Evolutionary conservation across 164 flowering plant species (phyloP).

Genomic region (Cinnamomum chago): DNA sequence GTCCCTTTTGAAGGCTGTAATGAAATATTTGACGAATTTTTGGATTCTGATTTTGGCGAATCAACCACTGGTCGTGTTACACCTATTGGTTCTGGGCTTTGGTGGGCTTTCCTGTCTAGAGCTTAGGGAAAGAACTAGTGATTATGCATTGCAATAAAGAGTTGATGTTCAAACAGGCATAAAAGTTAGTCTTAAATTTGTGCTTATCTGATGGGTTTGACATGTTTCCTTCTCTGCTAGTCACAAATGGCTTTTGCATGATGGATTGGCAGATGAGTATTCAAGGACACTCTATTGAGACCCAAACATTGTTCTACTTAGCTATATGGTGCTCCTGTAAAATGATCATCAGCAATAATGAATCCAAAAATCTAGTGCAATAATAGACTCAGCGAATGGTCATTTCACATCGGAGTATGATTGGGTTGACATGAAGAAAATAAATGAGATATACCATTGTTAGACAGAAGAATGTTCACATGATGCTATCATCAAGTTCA

Average conservation of each 20-base stretch:
- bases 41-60: slow-evolving; percentile 94
- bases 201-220: slow-evolving; percentile 90
- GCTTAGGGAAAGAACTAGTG: slow-evolving; percentile 90
- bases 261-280: slow-evolving; percentile 92
- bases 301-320: slow-evolving; percentile 81
- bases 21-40: slow-evolving; percentile 58
- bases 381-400: slow-evolving; percentile 71
- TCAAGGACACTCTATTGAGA: slow-evolving; percentile 90
- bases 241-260: slow-evolving; percentile 96
- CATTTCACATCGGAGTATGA: slow-evolving; percentile 79
- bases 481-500: slow-evolving; percentile 82
- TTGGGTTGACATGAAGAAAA: slow-evolving; percentile 79
- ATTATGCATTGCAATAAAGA: slow-evolving; percentile 74
- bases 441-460: slow-evolving; percentile 74
- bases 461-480: slow-evolving; percentile 86
- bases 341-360: slow-evolving; percentile 63
- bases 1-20: slow-evolving; percentile 65
- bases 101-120: slow-evolving; percentile 91
- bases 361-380: slow-evolving; percentile 62
- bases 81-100: slow-evolving; percentile 39
- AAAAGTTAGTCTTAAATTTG: slow-evolving; percentile 62
- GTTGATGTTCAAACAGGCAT: slow-evolving; percentile 91
- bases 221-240: slow-evolving; percentile 86
- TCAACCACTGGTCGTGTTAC: slow-evolving; percentile 73
- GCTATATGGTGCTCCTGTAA: slow-evolving; percentile 78